Conservation (phyloP, 2,329 filamentous ascomycete species). For the Apiospora sp. region DNA sequence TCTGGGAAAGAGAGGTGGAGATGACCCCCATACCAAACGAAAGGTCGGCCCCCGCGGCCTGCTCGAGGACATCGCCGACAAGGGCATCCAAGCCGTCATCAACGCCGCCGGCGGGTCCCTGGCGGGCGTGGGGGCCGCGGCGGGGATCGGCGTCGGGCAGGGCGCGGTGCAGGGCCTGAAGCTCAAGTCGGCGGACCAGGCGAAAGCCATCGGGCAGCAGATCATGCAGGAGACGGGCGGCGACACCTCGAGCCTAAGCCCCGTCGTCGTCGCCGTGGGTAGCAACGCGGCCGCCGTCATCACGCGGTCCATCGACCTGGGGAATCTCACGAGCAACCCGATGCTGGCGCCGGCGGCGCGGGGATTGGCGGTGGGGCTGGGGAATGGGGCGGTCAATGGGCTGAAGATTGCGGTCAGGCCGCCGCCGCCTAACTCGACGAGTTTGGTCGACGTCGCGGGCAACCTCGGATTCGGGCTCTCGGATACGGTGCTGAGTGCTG, state of each 20-base stretch:
- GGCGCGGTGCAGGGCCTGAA: conserved; percentile 35
- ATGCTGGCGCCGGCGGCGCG: conserved; percentile 28
- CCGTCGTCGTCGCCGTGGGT: conserved; percentile 39
- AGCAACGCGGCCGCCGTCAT: conserved; percentile 40
- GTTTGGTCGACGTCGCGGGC: conserved; percentile 28
- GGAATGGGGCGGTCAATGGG: conserved; percentile 30
- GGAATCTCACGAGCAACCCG: conserved; percentile 25
- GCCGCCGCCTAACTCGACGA: not conserved
- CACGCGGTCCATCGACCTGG: conserved; percentile 36
- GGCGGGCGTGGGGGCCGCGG: conserved; percentile 29
- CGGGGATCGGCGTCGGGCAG: conserved; percentile 34
- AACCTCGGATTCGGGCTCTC: conserved; percentile 35
- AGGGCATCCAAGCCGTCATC: conserved; percentile 18
- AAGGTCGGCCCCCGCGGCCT: not conserved
- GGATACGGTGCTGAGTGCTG: conserved; percentile 30
- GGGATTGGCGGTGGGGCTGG: conserved; percentile 31
- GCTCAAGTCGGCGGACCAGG: conserved; percentile 29
- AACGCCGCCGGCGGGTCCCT: conserved; percentile 22
- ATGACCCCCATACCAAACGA: not conserved
- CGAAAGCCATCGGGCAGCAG: conserved; percentile 30
- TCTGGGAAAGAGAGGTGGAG: not conserved
- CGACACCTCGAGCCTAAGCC: conserved; percentile 39
- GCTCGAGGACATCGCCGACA: not conserved
- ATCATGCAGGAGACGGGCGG: conserved; percentile 38
- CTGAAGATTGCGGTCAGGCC: conserved; percentile 16